These are phyloP conservation scores for Cladosporium sp. DNA, from an alignment of 2,329 filamentous ascomycete species.

Conservation along the genomic window DNA sequence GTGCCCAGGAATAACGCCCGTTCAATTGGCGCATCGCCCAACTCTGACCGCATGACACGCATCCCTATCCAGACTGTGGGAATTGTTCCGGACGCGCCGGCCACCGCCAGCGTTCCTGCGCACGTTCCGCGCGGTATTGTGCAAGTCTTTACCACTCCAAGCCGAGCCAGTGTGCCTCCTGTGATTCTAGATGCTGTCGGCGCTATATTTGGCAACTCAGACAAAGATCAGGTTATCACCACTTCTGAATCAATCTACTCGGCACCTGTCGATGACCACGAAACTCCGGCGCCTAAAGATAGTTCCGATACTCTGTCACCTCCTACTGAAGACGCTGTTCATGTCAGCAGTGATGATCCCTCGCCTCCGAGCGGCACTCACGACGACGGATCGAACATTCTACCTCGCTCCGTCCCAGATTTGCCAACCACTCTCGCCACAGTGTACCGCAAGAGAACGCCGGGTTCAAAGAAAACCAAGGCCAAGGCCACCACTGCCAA, in stretches of 20 bases:
- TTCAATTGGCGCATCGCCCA: background rate
- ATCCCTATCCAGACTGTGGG: background rate
- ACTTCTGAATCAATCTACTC: background rate
- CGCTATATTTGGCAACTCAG: too few relatives aligned
- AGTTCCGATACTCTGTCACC: background rate
- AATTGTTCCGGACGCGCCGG: background rate
- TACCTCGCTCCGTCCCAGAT: background rate
- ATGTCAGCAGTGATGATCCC: background rate
- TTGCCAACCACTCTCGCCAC: background rate
- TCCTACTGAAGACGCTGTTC: background rate
- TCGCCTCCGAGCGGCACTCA: background rate
- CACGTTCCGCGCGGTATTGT: background rate
- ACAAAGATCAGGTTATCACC: too few relatives aligned
- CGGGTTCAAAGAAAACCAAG: background rate
- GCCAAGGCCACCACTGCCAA: background rate
- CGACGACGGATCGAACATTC: background rate
- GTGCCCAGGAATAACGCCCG: background rate
- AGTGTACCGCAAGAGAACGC: background rate
- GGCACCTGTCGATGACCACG: background rate
- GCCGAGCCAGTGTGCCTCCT: background rate
- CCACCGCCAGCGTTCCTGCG: background rate
- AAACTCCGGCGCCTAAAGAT: background rate
- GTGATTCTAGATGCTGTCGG: background rate
- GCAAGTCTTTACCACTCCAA: too few relatives aligned
- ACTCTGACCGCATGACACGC: background rate